A percentile compares a stretch with the other conserved stretches of the same genome.
phyloP scores from a whole-genome alignment of 768 basidiomycete genomes.

The Hirschioporus abietinus region DNA sequence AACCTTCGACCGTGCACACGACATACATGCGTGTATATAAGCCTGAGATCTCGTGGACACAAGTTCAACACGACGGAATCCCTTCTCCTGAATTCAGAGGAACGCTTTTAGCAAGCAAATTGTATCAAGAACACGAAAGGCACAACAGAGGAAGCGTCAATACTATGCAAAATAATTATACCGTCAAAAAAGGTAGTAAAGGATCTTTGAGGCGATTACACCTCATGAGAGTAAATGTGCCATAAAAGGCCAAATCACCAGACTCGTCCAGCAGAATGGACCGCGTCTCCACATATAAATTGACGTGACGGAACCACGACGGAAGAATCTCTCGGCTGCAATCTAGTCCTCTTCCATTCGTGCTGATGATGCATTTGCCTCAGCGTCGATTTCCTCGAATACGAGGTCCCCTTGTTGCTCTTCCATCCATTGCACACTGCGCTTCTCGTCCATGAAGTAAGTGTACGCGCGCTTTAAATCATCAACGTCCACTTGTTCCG shows the following conservation, averaged over 20 bases:
- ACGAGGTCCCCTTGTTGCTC: conserved; percentile 73
- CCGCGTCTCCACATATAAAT: neutral
- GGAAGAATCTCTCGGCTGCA: neutral
- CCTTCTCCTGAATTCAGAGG: neutral
- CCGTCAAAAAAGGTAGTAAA: neutral
- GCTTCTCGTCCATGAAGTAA: conserved; percentile 91
- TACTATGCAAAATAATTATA: neutral
- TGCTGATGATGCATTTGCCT: conserved; percentile 29
- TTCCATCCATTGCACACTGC: conserved; percentile 88
- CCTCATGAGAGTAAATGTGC: neutral
- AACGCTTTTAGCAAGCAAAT: neutral
- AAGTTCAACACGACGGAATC: neutral
- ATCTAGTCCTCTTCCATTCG: conserved; percentile 32
- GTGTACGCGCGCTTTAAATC: conserved; percentile 82
- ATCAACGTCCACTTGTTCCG: conserved; percentile 74
- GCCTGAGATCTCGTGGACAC: neutral
- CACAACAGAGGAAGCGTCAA: neutral
- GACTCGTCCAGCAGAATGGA: neutral
- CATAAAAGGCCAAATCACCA: neutral
- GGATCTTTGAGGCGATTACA: neutral
- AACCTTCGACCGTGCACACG: too few relatives aligned
- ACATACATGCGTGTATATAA: neutral
- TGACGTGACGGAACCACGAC: neutral
- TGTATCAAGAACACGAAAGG: neutral
- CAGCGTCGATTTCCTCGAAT: conserved; percentile 60